A percentile compares a stretch with the other conserved stretches of the same genome.
phyloP scores from a whole-genome alignment of 305 asterid genomes.

The Plantago coronopus region DNA sequence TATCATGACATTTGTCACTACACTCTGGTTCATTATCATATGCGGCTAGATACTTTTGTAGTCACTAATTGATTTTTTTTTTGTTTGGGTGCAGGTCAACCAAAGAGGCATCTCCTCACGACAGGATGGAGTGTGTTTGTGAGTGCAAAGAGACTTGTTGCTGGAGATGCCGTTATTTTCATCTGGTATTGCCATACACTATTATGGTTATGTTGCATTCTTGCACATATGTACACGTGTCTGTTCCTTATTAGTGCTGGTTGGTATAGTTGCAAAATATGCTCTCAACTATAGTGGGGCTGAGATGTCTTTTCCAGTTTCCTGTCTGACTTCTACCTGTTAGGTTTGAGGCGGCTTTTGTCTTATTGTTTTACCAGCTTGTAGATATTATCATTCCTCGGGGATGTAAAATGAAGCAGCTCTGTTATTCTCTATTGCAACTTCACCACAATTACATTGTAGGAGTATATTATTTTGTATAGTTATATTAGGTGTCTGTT shows the following conservation, averaged over 20 bases:
- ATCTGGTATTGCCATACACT: constrained; percentile 58
- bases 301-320: not conserved
- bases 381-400: not conserved
- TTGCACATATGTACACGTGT: not conserved
- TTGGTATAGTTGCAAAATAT: not conserved
- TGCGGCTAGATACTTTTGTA: too few relatives aligned
- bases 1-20: too few relatives aligned
- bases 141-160: constrained; percentile 89
- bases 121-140: constrained; percentile 98
- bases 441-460: too few relatives aligned
- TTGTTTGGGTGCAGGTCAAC: constrained; percentile 96
- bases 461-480: too few relatives aligned
- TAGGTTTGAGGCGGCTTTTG: not conserved
- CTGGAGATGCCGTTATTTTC: constrained; percentile 93
- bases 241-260: too few relatives aligned
- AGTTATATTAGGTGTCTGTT: too few relatives aligned
- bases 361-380: not conserved
- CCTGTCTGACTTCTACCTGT: too few relatives aligned
- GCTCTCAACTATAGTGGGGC: not conserved
- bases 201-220: not conserved
- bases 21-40: too few relatives aligned
- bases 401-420: too few relatives aligned
- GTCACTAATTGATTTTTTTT: not conserved
- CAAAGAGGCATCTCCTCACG: constrained; percentile 94
- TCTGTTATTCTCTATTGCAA: too few relatives aligned